These are phyloP conservation scores for Fusarium nanum DNA, from an alignment of 2,329 filamentous ascomycete species.

Conservation along the genomic window DNA sequence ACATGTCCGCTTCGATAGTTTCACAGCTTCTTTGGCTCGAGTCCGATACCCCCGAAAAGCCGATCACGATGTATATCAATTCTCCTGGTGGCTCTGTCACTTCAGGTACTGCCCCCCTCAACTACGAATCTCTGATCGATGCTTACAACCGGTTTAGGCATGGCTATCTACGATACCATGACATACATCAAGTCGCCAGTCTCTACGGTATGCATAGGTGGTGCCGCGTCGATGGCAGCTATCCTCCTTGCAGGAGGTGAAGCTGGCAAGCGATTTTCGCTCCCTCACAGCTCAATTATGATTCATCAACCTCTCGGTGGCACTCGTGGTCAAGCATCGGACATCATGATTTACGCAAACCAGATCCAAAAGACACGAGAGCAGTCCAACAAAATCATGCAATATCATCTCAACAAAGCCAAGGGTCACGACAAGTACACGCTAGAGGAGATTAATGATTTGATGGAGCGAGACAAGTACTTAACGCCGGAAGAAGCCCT, in stretches of 20 bases:
- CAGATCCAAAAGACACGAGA: conserved; percentile 90
- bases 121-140: not conserved
- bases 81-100: conserved; percentile 94
- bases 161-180: conserved; percentile 99
- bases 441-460: conserved; percentile 85
- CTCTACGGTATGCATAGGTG: conserved; percentile 93
- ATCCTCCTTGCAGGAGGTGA: conserved; percentile 88
- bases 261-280: conserved; percentile 83
- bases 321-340: conserved; percentile 73
- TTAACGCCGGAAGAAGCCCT: conserved; percentile 89
- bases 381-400: conserved; percentile 91
- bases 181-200: conserved; percentile 94
- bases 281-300: conserved; percentile 97
- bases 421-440: conserved; percentile 80
- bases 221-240: conserved; percentile 94
- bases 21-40: conserved; percentile 98
- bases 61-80: conserved; percentile 98
- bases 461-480: conserved; percentile 98
- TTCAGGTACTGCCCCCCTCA: conserved; percentile 56
- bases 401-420: conserved; percentile 82
- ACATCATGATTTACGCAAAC: conserved; percentile 97
- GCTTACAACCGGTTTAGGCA: conserved; percentile 54
- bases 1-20: conserved; percentile 90
- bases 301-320: conserved; percentile 92
- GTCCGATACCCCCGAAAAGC: conserved; percentile 93